Evolutionary conservation across 495 filamentous ascomycete genomes (phyloP).

Genomic region (Lasiosphaeria miniovina): DNA sequence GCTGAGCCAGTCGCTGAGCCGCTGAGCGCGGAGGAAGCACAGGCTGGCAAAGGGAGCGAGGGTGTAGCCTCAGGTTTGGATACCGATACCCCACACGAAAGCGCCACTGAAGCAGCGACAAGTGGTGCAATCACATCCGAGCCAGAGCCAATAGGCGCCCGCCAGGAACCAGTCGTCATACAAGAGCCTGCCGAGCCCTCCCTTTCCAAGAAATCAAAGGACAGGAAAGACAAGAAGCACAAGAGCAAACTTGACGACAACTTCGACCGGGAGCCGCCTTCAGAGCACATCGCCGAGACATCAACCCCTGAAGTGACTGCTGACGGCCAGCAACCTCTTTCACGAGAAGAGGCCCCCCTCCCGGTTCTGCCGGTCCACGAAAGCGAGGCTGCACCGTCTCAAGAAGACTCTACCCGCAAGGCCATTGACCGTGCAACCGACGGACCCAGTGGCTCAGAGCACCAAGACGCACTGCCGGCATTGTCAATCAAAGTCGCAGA

Average conservation of each 20-base stretch:
- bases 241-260: slow-evolving; percentile 9
- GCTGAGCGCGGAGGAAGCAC: neutral
- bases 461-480: neutral
- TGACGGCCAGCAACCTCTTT: slow-evolving; percentile 8
- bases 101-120: slow-evolving; percentile 22
- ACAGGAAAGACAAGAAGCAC: slow-evolving; percentile 29
- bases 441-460: neutral
- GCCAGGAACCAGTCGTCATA: neutral
- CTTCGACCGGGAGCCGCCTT: slow-evolving; percentile 1
- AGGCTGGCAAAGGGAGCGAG: neutral
- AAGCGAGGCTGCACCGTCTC: slow-evolving; percentile 3
- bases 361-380: neutral
- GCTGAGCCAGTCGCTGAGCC: neutral
- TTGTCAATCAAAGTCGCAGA: neutral
- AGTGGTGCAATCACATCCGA: slow-evolving; percentile 19
- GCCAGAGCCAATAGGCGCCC: slow-evolving; percentile 23
- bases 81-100: slow-evolving; percentile 2
- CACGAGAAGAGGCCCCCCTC: slow-evolving; percentile 3
- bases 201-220: slow-evolving; percentile 29
- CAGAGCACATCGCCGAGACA: slow-evolving; percentile 1
- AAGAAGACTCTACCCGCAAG: neutral
- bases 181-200: slow-evolving; percentile 3
- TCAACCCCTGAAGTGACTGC: slow-evolving; percentile 1
- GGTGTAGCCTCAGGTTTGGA: neutral
- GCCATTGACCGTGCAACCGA: neutral